Conservation (phyloP, 2,329 filamentous ascomycete species). For the Mycosphaerella sp. region DNA sequence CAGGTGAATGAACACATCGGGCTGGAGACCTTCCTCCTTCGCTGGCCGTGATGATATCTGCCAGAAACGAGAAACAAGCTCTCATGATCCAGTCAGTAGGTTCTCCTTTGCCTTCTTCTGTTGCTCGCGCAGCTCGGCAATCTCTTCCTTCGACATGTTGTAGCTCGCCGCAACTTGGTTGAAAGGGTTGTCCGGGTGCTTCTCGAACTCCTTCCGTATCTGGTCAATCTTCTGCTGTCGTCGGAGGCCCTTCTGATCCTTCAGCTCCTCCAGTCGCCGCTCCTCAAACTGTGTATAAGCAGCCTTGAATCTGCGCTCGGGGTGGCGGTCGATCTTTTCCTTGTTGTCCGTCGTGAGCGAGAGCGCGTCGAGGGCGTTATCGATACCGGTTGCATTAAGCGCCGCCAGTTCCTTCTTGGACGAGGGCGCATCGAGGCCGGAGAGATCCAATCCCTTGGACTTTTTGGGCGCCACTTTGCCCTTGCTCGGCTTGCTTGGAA, state of each 20-base stretch:
- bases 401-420: conserved; percentile 49
- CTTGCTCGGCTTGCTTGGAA: conserved; percentile 58
- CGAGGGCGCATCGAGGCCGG: conserved; percentile 59
- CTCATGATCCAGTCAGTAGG: conserved; percentile 18
- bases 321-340: conserved; percentile 79
- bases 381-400: conserved; percentile 80
- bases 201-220: conserved; percentile 89
- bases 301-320: conserved; percentile 79
- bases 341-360: conserved; percentile 54
- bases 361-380: conserved; percentile 86
- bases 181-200: conserved; percentile 89
- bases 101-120: conserved; percentile 30
- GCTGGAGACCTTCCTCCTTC: too few relatives aligned
- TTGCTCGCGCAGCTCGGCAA: conserved; percentile 54
- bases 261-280: conserved; percentile 74
- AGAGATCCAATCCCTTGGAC: conserved; percentile 62
- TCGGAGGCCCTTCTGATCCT: conserved; percentile 72
- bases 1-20: too few relatives aligned
- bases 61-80: not conserved
- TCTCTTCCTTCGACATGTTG: conserved; percentile 72
- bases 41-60: too few relatives aligned
- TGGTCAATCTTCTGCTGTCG: conserved; percentile 77
- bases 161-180: conserved; percentile 74
- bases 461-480: conserved; percentile 58
- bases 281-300: conserved; percentile 80